phyloP scores from a whole-genome alignment of 495 filamentous ascomycete species.

The Aspergillus coremiiformis region DNA sequence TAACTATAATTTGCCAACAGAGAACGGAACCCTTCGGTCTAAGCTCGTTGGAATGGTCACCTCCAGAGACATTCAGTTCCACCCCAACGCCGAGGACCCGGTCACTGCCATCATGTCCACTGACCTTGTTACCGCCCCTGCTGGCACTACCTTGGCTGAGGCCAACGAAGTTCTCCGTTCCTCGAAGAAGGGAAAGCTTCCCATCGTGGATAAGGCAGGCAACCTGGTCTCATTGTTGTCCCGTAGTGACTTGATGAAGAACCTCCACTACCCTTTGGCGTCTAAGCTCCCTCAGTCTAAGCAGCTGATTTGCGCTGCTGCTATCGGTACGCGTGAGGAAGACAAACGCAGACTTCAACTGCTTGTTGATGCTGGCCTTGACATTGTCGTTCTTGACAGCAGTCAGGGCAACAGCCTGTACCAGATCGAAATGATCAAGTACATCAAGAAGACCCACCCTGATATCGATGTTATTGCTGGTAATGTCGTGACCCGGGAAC shows the following conservation, averaged over 20 bases:
- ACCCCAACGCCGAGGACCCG: slow-evolving; percentile 56
- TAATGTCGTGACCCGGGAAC: slow-evolving; percentile 94
- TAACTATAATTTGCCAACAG: slow-evolving; percentile 40
- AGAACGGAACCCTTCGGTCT: slow-evolving; percentile 84
- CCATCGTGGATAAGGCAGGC: slow-evolving; percentile 79
- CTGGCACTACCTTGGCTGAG: slow-evolving; percentile 76
- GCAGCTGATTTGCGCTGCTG: slow-evolving; percentile 91
- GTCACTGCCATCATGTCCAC: slow-evolving; percentile 92
- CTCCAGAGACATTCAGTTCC: slow-evolving; percentile 96
- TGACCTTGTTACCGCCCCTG: slow-evolving; percentile 83
- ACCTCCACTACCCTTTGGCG: slow-evolving; percentile 91
- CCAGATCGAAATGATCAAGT: slow-evolving; percentile 95
- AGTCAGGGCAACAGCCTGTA: slow-evolving; percentile 97
- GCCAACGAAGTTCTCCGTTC: slow-evolving; percentile 88
- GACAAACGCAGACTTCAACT: slow-evolving; percentile 81
- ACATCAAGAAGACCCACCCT: slow-evolving; percentile 79
- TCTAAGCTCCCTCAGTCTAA: slow-evolving; percentile 97
- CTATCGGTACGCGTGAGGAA: slow-evolving; percentile 88
- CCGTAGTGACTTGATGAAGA: slow-evolving; percentile 97
- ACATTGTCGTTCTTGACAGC: slow-evolving; percentile 91
- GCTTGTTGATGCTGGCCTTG: slow-evolving; percentile 89
- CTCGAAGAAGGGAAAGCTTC: slow-evolving; percentile 99
- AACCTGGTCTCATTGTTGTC: slow-evolving; percentile 94
- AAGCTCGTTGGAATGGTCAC: slow-evolving; percentile 97
- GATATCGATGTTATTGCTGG: slow-evolving; percentile 90